These are phyloP conservation scores for Leucoagaricus sp. DNA, from an alignment of 1,284 basidiomycete species.

Conservation along the genomic window DNA sequence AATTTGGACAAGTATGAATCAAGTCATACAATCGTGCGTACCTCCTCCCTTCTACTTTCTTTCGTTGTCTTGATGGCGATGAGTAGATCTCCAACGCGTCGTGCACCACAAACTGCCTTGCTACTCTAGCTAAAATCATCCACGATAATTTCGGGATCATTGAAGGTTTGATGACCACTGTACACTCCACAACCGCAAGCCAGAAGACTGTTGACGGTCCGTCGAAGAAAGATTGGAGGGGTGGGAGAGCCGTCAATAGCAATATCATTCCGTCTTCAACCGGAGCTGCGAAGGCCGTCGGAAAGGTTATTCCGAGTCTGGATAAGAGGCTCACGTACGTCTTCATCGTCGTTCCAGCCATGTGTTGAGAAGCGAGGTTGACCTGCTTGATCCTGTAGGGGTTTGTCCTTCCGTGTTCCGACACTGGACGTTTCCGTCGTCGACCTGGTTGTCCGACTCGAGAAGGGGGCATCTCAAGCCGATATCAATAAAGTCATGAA, in stretches of 20 bases:
- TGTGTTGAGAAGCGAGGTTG: background rate
- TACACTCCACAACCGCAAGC: slow-evolving; percentile 95
- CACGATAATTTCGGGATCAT: slow-evolving; percentile 95
- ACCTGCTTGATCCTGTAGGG: slow-evolving; percentile 50
- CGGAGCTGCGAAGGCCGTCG: slow-evolving; percentile 90
- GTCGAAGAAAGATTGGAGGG: slow-evolving; percentile 94
- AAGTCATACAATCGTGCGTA: slow-evolving; percentile 81
- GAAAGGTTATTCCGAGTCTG: slow-evolving; percentile 96
- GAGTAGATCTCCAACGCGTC: slow-evolving; percentile 94
- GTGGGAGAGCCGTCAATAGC: slow-evolving; percentile 94
- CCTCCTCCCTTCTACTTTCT: slow-evolving; percentile 15
- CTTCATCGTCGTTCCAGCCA: background rate
- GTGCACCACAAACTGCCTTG: slow-evolving; percentile 99
- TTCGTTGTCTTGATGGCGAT: slow-evolving; percentile 7
- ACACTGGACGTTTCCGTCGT: slow-evolving; percentile 98
- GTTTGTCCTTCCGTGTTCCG: slow-evolving; percentile 97
- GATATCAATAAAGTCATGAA: slow-evolving; percentile 90
- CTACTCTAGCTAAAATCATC: slow-evolving; percentile 97
- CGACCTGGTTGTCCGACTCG: slow-evolving; percentile 93
- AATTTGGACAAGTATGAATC: slow-evolving; percentile 95
- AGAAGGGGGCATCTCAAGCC: slow-evolving; percentile 86
- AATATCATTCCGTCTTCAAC: slow-evolving; percentile 99
- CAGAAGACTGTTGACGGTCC: slow-evolving; percentile 99
- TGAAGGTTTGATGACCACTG: slow-evolving; percentile 98
- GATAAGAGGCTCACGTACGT: slow-evolving; percentile 95